A percentile compares a stretch with the other conserved stretches of the same genome.
Conservation (phyloP, 306 rosid species). For the Quercus variabilis region DNA sequence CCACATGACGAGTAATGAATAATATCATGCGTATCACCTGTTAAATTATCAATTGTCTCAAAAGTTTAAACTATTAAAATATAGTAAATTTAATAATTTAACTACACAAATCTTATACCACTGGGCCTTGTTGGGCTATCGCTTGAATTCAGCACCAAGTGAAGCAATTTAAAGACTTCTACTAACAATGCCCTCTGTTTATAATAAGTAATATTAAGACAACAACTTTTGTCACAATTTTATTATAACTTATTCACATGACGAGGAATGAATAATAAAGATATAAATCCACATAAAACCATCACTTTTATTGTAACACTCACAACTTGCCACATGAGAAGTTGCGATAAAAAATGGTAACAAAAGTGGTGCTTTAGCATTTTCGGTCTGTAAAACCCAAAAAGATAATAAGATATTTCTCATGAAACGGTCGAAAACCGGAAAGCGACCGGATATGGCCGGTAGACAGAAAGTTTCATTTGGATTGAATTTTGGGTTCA, state of each 20-base stretch:
- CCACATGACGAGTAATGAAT: rapidly evolving
- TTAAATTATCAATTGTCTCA: rapidly evolving
- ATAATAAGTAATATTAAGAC: rapidly evolving
- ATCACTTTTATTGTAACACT: rapidly evolving
- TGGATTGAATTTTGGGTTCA: slow-evolving; percentile 54
- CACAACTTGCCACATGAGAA: rapidly evolving
- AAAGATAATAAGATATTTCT: slow-evolving; percentile 9
- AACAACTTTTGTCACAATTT: rapidly evolving
- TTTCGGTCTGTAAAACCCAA: neutral
- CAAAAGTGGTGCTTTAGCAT: no score
- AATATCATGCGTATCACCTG: rapidly evolving
- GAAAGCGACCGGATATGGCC: slow-evolving; percentile 31
- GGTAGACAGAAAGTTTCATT: slow-evolving; percentile 43
- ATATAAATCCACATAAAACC: rapidly evolving
- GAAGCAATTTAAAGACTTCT: no score
- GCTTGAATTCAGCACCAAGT: no score
- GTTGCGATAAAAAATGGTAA: no score
- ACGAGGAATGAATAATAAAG: rapidly evolving
- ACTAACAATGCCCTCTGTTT: rapidly evolving
- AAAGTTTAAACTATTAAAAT: no score
- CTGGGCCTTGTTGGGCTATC: rapidly evolving
- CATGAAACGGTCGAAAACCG: slow-evolving; percentile 46
- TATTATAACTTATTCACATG: rapidly evolving
- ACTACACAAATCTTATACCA: no score
- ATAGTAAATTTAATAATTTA: no score